These are phyloP conservation scores for Astrephomene gubernaculifera DNA, from an alignment of 139 green algal species.

Conservation along the genomic window DNA sequence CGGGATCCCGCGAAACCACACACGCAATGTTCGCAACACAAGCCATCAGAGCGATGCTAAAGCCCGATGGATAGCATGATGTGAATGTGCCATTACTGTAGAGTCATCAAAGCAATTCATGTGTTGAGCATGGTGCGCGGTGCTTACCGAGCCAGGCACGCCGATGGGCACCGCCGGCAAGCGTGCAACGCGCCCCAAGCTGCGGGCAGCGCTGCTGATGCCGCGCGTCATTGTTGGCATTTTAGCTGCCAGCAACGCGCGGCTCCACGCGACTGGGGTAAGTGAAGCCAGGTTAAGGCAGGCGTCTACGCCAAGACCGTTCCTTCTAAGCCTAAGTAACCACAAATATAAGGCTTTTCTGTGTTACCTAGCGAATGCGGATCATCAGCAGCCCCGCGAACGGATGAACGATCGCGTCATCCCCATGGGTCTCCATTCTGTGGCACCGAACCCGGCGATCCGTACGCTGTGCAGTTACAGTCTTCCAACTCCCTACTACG, in stretches of 20 bases:
- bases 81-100: no score
- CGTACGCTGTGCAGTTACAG: no score
- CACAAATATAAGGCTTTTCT: not conserved
- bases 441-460: no score
- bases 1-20: constrained; percentile 37
- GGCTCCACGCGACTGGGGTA: not conserved
- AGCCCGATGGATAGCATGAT: not conserved
- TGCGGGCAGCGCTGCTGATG: not conserved
- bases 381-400: no score
- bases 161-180: constrained; percentile 5
- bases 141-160: not conserved
- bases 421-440: no score
- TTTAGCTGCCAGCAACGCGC: not conserved
- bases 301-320: not conserved
- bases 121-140: not conserved
- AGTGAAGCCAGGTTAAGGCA: constrained; percentile 15
- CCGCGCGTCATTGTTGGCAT: constrained; percentile 21
- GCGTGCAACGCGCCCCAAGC: not conserved
- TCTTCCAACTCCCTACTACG: no score
- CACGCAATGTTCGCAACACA: not conserved
- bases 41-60: not conserved
- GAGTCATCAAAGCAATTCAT: not conserved
- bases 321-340: not conserved
- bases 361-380: no score
- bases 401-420: no score